A percentile compares a stretch with the other conserved stretches of the same genome.
Evolutionary conservation across 306 rosid species (phyloP).

Genomic region (Malus sylvestris): DNA sequence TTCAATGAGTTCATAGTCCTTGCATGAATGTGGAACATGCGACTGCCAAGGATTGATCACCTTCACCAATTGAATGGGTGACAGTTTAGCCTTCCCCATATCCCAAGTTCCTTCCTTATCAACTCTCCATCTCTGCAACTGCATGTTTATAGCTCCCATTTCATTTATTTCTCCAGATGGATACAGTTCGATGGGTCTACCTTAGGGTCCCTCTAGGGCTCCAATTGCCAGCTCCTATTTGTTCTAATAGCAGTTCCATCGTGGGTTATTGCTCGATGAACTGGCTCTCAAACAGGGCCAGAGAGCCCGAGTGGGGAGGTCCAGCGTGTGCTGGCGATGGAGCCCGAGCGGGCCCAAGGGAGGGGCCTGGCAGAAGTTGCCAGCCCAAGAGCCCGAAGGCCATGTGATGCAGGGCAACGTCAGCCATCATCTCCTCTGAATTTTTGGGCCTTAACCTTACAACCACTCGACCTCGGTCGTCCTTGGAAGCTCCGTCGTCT

Average conservation of each 20-base stretch:
- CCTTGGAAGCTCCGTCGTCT: too few species aligned
- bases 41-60: slow-evolving; percentile 26
- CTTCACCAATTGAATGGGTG: slow-evolving; percentile 5
- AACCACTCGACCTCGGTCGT: too few species aligned
- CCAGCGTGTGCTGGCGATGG: too few species aligned
- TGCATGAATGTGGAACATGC: slow-evolving; percentile 3
- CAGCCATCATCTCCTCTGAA: too few species aligned
- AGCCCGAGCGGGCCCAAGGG: too few species aligned
- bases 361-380: too few species aligned
- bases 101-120: slow-evolving; percentile 18
- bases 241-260: background rate
- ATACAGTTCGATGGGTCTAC: slow-evolving; percentile 27
- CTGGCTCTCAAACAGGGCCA: too few species aligned
- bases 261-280: too few species aligned
- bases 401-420: too few species aligned
- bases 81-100: slow-evolving; percentile 5
- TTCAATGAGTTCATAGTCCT: background rate
- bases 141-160: slow-evolving; percentile 35
- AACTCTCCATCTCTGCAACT: background rate
- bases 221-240: slow-evolving; percentile 5
- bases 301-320: too few species aligned
- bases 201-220: background rate
- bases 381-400: too few species aligned
- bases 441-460: too few species aligned
- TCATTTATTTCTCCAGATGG: slow-evolving; percentile 41